These are phyloP conservation scores for Lodderomyces pseudojiufengensis DNA, from an alignment of 1,139 yeast genomes.

Conservation along the genomic window DNA sequence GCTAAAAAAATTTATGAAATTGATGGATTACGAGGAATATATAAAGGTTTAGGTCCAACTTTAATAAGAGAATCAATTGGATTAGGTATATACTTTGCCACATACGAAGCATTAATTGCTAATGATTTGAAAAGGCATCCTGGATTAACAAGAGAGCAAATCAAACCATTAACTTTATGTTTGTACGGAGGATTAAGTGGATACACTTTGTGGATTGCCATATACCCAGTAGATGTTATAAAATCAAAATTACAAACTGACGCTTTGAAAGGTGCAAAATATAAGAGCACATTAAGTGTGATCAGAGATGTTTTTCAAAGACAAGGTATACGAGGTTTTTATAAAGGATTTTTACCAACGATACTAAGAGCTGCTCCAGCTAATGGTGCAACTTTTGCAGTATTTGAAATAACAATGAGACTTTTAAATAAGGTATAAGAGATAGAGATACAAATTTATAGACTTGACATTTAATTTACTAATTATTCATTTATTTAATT, in stretches of 20 bases:
- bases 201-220: constrained; percentile 74
- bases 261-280: constrained; percentile 48
- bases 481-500: background rate
- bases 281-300: constrained; percentile 53
- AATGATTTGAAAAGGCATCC: constrained; percentile 43
- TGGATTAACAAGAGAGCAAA: constrained; percentile 52
- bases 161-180: constrained; percentile 85
- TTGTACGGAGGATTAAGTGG: constrained; percentile 84
- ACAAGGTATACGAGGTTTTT: constrained; percentile 71
- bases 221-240: constrained; percentile 81
- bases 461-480: constrained; percentile 1
- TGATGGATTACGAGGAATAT: constrained; percentile 60
- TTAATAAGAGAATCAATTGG: constrained; percentile 81
- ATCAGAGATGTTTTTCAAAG: constrained; percentile 47
- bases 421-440: constrained; percentile 16
- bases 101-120: constrained; percentile 81
- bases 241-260: constrained; percentile 88
- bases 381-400: constrained; percentile 91
- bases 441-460: constrained; percentile 1
- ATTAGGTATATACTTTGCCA: constrained; percentile 81
- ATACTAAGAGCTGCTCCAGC: constrained; percentile 95
- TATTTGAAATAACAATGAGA: constrained; percentile 85
- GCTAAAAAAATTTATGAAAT: constrained; percentile 52
- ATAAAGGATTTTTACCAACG: constrained; percentile 87
- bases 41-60: constrained; percentile 78